Evolutionary conservation across 2,329 filamentous ascomycete species (phyloP), one percentile per base, ranked within the genome.

Genomic region (Westerdykella sp.): DNA sequence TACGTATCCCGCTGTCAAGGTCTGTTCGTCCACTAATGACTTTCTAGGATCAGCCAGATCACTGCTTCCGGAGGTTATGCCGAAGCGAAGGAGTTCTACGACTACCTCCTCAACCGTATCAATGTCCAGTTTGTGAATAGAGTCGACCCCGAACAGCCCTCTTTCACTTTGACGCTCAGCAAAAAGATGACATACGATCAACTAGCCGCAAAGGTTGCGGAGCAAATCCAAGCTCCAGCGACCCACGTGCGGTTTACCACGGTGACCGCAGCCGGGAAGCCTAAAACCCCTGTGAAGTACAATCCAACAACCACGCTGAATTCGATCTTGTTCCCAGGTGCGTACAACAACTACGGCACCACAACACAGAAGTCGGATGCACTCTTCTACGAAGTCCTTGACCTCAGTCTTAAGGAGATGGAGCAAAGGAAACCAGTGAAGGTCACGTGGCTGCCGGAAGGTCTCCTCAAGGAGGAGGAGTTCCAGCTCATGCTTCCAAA

Each of bases 171-270:
- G 39, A 81, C 83, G 1, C 74, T 98, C 35, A 96, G 85, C 62
- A 83, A 85, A 46, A 95, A 93, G 70, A 87, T 94, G 71, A 84
- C 77, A 4, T 98, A 98, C 63, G 91, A 97, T 50, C 83, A 85
- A 51, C 77, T 97, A 43, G 80, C 88, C 5, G 81, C 86, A 53
- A 89, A 88, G 60, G 87, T 96, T 41, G 93, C 81, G 5, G 81
- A 88, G 48, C 75, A 85, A 45, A 72, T 98, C 14, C 76, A 79
- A 5, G 80, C 90, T 2, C 84, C 93, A 6, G 78, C 86, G 1
- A 95, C 88, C 4, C 89, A 98, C 67, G 69, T 98, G 37, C 87
- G 93, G 34, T 94, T 98, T 66, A 93, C 86, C 56, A 94, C 90
- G 0, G 84, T 95, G 46, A 88, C 90, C 57, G 80, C 79, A 16